Evolutionary conservation across 2,329 filamentous ascomycete genomes (phyloP).

Genomic region (Alternaria brassicicola): DNA sequence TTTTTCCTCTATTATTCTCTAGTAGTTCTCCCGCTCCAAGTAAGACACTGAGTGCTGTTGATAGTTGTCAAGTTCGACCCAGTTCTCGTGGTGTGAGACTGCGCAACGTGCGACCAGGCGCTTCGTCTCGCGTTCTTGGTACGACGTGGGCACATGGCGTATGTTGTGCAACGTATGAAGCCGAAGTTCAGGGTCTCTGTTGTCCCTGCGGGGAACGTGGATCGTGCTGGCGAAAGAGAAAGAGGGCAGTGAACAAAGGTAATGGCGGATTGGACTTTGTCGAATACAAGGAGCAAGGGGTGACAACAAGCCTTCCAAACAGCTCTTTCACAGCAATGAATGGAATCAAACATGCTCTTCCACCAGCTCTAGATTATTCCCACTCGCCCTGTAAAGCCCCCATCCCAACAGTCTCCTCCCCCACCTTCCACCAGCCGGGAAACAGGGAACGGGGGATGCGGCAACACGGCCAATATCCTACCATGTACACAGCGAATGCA

Average conservation of each 20-base stretch:
- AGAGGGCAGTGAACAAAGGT: background rate
- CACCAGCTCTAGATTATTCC: background rate
- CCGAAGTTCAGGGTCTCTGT: background rate
- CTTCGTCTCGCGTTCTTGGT: slow-evolving; percentile 7
- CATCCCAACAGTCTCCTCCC: background rate
- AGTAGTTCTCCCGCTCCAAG: too few relatives aligned
- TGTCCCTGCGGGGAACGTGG: background rate
- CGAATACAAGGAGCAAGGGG: background rate
- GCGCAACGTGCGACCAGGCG: slow-evolving; percentile 15
- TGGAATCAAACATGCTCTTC: background rate
- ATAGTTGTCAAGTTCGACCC: too few relatives aligned
- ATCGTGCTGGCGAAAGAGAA: background rate
- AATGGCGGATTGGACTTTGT: background rate
- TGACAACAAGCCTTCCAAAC: too few relatives aligned
- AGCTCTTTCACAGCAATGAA: background rate
- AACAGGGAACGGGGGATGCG: slow-evolving; percentile 16
- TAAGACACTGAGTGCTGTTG: background rate
- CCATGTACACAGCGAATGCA: background rate
- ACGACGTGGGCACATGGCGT: slow-evolving; percentile 20
- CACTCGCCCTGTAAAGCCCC: background rate
- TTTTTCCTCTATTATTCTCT: too few relatives aligned
- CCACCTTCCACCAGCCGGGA: slow-evolving; percentile 15
- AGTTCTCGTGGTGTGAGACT: slow-evolving; percentile 17
- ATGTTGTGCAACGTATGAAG: slow-evolving; percentile 13
- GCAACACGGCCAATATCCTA: background rate